Evolutionary conservation across 495 filamentous ascomycete genomes (phyloP), one percentile per base, ranked within the genome.

Genomic region (Astrothelium subdiscretum): DNA sequence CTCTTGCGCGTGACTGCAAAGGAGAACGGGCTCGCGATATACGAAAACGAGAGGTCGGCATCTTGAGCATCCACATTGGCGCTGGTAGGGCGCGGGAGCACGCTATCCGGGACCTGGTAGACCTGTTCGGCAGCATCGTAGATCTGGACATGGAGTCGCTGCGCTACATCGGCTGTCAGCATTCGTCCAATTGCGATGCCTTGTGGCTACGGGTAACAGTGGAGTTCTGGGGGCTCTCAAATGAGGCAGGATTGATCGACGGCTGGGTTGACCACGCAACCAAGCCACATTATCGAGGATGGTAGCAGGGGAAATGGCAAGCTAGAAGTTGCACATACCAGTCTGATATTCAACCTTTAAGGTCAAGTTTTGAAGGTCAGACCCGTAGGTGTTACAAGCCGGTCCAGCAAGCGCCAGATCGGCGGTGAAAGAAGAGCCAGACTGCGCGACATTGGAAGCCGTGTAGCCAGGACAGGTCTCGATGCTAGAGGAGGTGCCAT

Each of bases 101-200:
- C 85, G 3, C 78, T 81, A 24, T 85, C 80, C 15, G 90, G 89
- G 22, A 96, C 83, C 71, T 94, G 87, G 67, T 92, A 96, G 24
- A 88, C 83, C 59, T 82, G 77, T 59, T 89, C 82, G n/a, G 79
- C 83, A 27, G 81, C 76, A 72, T 95, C 90, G 62, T 87, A 83
- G 62, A 96, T 92, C 69, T 88, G 85, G 65, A 95, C 86, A 72
- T 94, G 90, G 11, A 95, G 83, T 20, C 90, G 86, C 29, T 61
- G n/a, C 24, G 59, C 66, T 67, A 31, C 20, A 57, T 54, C n/a
- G 29, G 24, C 29, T 3, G 48, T 32, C 6, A 62, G 20, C 27
- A 52, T 11, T 15, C 11, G 20, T 65, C 31, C 57, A 48, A 63
- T 51, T 22, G 35, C 6, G 35, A 40, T 40, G 35, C 35, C 6